Evolutionary conservation across 2,329 filamentous ascomycete species (phyloP).

Genomic region (Trichophyton benhamiae): DNA sequence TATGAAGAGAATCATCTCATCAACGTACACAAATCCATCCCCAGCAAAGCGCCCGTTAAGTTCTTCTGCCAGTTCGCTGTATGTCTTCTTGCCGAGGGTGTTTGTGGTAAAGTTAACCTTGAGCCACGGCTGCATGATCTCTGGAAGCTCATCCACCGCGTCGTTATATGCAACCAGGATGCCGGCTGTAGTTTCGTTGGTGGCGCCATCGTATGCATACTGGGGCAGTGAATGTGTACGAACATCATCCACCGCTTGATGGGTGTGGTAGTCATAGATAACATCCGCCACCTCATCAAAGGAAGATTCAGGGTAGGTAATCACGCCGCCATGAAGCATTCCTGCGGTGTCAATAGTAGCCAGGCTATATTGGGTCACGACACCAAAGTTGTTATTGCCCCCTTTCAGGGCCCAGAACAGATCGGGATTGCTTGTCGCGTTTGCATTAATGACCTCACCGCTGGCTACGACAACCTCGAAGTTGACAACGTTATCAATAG

Average conservation of each 20-base stretch:
- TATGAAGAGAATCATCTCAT: not conserved
- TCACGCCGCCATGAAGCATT: too few species aligned
- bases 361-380: not conserved
- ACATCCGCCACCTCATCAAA: slow-evolving; percentile 4
- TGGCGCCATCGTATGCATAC: slow-evolving; percentile 1
- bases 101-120: not conserved
- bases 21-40: not conserved
- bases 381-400: not conserved
- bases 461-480: not conserved
- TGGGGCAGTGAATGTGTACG: slow-evolving; percentile 6
- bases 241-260: slow-evolving; percentile 4
- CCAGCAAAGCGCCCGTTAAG: too few species aligned
- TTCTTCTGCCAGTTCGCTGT: too few species aligned
- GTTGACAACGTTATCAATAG: not conserved
- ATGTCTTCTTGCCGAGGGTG: not conserved
- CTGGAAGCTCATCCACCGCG: slow-evolving; percentile 4
- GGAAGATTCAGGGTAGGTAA: not conserved
- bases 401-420: not conserved
- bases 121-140: slow-evolving; percentile 5
- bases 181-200: not conserved
- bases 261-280: slow-evolving; percentile 6
- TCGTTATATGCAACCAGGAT: slow-evolving; percentile 5
- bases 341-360: not conserved
- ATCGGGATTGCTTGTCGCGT: not conserved
- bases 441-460: not conserved